Conservation (phyloP, 257 asterid genomes). For the Solanum dulcamara region DNA sequence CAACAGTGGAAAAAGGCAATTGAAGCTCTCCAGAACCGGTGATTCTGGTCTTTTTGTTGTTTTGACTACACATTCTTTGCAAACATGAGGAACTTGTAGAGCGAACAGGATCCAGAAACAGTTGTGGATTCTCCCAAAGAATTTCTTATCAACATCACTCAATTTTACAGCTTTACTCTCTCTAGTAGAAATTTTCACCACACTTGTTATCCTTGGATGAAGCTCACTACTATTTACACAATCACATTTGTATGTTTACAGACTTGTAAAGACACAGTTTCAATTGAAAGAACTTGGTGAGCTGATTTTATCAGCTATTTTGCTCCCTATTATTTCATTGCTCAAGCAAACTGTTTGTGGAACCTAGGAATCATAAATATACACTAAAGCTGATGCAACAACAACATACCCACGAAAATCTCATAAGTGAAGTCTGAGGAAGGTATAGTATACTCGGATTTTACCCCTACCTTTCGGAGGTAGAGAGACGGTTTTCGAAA, state of each 20-base stretch:
- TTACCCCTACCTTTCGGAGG: neutral
- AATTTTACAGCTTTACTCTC: neutral
- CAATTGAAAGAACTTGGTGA: neutral
- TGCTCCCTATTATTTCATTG: neutral
- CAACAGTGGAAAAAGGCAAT: conserved; percentile 90
- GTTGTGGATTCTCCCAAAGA: conserved; percentile 13
- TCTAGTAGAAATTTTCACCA: neutral
- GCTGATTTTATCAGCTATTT: neutral
- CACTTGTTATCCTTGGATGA: neutral
- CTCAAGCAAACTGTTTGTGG: neutral
- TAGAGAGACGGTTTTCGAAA: neutral
- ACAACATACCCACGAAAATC: neutral
- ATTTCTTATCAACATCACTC: neutral
- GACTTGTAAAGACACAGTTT: neutral
- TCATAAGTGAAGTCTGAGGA: neutral
- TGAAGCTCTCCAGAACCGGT: conserved; percentile 82
- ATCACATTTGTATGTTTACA: neutral
- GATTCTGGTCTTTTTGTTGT: conserved; percentile 14
- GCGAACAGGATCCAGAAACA: conserved; percentile 11
- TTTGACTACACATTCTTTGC: conserved; percentile 29
- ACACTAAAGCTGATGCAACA: neutral
- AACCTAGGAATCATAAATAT: neutral
- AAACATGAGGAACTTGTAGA: conserved; percentile 28
- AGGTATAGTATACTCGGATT: neutral
- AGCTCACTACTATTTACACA: neutral